These are phyloP conservation scores for Solanum corneliomulleri DNA, from an alignment of 257 asterid species.

Conservation along the genomic window DNA sequence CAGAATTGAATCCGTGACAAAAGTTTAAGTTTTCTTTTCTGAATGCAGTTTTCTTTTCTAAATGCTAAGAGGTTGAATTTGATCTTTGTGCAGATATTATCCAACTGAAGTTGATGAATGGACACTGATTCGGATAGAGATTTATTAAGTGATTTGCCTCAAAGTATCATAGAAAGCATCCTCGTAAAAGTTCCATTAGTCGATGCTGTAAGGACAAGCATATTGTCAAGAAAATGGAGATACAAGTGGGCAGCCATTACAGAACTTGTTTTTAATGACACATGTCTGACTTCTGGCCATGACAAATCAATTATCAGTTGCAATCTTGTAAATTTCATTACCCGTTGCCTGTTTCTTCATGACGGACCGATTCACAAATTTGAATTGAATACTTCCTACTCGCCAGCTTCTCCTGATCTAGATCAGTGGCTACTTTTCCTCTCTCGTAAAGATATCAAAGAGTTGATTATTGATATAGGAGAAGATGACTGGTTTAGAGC, in stretches of 20 bases:
- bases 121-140: conserved; percentile 32
- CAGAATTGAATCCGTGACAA: not conserved
- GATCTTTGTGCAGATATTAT: not conserved
- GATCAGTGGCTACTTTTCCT: conserved; percentile 89
- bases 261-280: conserved; percentile 57
- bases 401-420: conserved; percentile 43
- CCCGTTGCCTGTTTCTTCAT: conserved; percentile 58
- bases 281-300: conserved; percentile 19
- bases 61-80: not conserved
- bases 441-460: conserved; percentile 62
- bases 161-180: conserved; percentile 62
- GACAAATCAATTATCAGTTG: conserved; percentile 29
- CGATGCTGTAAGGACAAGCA: conserved; percentile 72
- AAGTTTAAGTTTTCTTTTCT: not conserved
- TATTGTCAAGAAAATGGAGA: conserved; percentile 66
- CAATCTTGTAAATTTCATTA: conserved; percentile 44
- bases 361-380: conserved; percentile 85
- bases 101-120: conserved; percentile 26
- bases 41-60: not conserved
- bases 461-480: conserved; percentile 61
- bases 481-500: conserved; percentile 76
- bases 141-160: conserved; percentile 75
- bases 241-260: conserved; percentile 74
- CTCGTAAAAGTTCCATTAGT: conserved; percentile 61
- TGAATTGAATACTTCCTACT: conserved; percentile 32